Percentiles rank a stretch among this genome's conserved stretches.
These are phyloP conservation scores for Phytopythium aichiense DNA, from an alignment of 352 stramenopile genomes.

Conservation along the genomic window DNA sequence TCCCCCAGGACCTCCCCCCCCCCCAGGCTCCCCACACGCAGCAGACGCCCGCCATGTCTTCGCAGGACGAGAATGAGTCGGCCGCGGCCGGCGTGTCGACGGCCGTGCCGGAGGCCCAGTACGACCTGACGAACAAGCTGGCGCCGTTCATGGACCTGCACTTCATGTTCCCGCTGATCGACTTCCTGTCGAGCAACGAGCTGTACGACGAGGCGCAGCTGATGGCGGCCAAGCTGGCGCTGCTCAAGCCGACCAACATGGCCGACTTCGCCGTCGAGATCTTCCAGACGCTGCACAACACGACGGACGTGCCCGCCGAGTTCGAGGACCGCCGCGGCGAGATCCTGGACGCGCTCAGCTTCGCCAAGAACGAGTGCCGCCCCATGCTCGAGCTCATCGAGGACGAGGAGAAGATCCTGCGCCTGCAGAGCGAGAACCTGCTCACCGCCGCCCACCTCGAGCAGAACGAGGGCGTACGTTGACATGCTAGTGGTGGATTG, in stretches of 20 bases:
- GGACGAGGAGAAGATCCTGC: conserved; percentile 85
- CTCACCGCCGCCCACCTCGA: conserved; percentile 77
- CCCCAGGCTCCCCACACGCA: background rate
- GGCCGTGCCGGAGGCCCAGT: conserved; percentile 68
- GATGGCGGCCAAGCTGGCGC: conserved; percentile 86
- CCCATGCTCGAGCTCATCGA: conserved; percentile 80
- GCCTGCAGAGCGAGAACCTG: conserved; percentile 79
- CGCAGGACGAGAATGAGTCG: conserved; percentile 37
- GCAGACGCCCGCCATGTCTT: conserved; percentile 22
- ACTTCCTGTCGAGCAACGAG: conserved; percentile 91
- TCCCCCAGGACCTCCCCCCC: background rate
- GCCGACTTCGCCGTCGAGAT: conserved; percentile 97
- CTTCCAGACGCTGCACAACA: conserved; percentile 89
- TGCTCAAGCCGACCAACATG: conserved; percentile 96
- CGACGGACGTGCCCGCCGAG: conserved; percentile 65
- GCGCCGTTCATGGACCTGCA: conserved; percentile 95
- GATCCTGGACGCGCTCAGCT: conserved; percentile 74
- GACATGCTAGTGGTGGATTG: background rate
- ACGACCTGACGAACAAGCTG: conserved; percentile 93
- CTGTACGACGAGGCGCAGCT: conserved; percentile 91
- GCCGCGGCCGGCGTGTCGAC: conserved; percentile 14
- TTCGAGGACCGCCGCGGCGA: conserved; percentile 78
- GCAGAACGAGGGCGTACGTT: conserved; percentile 73
- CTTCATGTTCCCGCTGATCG: conserved; percentile 97
- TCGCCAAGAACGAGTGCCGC: conserved; percentile 69